Base-by-base conservation (phyloP, 202 grass and related monocot species). In the Saccharum hybrid region DNA sequence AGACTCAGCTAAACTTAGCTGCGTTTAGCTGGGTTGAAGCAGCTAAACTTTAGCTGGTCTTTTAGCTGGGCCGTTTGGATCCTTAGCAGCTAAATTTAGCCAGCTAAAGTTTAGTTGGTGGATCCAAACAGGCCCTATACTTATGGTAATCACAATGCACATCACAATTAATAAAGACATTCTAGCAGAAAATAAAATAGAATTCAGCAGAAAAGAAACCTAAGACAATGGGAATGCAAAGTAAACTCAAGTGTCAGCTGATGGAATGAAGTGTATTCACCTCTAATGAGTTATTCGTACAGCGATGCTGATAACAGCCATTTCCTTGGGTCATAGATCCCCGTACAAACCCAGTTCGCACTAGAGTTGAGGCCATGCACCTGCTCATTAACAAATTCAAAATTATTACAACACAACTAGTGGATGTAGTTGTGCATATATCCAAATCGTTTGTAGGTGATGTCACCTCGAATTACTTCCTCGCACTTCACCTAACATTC, bases 261-360 rank as follows among this genome's bases (percentile, higher is more conserved):
- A 71, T 4, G 84, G 23, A 63, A 71, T 65, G 57, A 64, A 90
- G 21, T 72, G 33, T 78, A 56, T 63, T 79, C 67, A 92, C 96
- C 91, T 92, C 92, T 84, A 98, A 62, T 34, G 93, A 91, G 38
- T 88, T 95, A 78, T 94, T 94, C 28, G 83, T 87, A 82, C 96
- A 99, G 63, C 88, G 93, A 90, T 99, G 96, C 76, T 99, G 93
- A 83, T 99, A 99, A 81, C 96, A 99, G 33, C 96, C 96, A 88
- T 96, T 96, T 90, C 96, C 96, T 62, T 99, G 96, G 68, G 93
- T 99, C 83, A 94, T 86, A 74, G 96, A 99, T 90, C 96, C 96
- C 68, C 96, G 92, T 45, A 96, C 91, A 83, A 99, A 99, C 12
- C 96, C 96, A 80, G 96, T 99, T 56, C 96, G 93, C 45, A 99